Percentiles rank a stretch among this genome's conserved stretches.
phyloP scores from a whole-genome alignment of 306 rosid genomes.

The Prunus fruticosa region DNA sequence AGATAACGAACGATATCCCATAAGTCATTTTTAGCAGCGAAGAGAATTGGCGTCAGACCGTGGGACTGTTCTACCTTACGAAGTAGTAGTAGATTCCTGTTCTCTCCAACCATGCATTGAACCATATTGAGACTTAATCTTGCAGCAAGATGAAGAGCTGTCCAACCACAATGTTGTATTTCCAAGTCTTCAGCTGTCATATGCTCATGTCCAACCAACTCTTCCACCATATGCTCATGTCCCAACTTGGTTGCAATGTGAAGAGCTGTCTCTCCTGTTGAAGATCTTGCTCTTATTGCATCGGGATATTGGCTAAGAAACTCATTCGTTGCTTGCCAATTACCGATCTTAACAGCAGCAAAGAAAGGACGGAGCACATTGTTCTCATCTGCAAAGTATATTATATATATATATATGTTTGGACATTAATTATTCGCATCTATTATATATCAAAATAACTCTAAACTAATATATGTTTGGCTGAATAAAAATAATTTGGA shows the following conservation, averaged over 20 bases:
- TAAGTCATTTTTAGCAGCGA: background rate
- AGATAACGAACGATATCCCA: background rate
- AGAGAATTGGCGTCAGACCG: background rate
- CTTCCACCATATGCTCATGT: background rate
- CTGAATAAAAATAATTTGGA: no score
- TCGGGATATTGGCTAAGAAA: background rate
- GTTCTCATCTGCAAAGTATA: no score
- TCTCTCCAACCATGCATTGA: background rate
- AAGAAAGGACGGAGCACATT: background rate
- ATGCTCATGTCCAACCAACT: no score
- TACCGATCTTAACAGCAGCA: background rate
- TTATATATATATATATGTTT: no score
- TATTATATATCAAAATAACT: no score
- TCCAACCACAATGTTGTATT: background rate
- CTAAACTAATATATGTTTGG: no score
- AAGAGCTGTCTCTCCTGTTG: background rate
- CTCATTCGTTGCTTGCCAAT: background rate
- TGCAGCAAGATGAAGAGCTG: conserved; percentile 5
- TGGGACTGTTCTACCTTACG: fast-evolving
- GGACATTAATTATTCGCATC: no score
- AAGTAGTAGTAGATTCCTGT: background rate
- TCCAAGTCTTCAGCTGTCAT: background rate
- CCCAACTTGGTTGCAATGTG: background rate
- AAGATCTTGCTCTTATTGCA: background rate
- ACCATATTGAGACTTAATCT: background rate